Conservation (phyloP, 108 stramenopile genomes). For the Poteriospumella lacustris region DNA sequence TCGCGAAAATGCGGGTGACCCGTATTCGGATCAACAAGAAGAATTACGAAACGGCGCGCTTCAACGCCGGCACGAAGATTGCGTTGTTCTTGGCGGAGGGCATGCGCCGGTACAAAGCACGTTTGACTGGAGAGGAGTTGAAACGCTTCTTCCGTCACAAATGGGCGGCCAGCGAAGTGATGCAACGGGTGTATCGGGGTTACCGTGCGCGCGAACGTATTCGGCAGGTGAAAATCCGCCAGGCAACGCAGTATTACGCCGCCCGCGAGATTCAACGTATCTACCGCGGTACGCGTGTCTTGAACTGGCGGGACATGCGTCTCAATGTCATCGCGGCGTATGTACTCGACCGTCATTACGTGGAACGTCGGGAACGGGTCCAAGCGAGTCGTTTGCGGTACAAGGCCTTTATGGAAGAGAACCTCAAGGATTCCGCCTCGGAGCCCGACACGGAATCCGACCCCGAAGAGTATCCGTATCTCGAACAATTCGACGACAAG, state of each 20-base stretch:
- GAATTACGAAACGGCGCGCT: background rate
- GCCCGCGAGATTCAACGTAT: constrained; percentile 27
- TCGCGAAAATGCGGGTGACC: background rate
- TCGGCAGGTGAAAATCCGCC: constrained; percentile 1
- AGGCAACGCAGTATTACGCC: background rate
- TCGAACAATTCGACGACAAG: background rate
- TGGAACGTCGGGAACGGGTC: constrained; percentile 43
- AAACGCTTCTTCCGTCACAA: background rate
- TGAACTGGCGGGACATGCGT: constrained; percentile 48
- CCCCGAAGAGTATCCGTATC: background rate
- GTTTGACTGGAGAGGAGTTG: constrained; percentile 2
- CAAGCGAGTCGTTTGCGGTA: constrained; percentile 30
- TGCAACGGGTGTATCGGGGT: constrained; percentile 3
- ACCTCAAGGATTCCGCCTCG: constrained; percentile 38
- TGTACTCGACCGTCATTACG: constrained; percentile 48
- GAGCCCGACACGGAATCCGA: constrained; percentile 31
- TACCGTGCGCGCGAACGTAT: background rate
- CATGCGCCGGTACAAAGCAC: background rate
- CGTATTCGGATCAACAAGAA: background rate
- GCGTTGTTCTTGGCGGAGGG: background rate
- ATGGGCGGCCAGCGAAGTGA: background rate
- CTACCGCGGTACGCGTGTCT: constrained; percentile 39
- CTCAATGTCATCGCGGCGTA: constrained; percentile 50
- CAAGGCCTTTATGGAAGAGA: constrained; percentile 16
- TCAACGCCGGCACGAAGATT: background rate